Evolutionary conservation across 106 monocot genomes (phyloP), one percentile per base, ranked within the genome.

Genomic region (Ottelia alismoides): DNA sequence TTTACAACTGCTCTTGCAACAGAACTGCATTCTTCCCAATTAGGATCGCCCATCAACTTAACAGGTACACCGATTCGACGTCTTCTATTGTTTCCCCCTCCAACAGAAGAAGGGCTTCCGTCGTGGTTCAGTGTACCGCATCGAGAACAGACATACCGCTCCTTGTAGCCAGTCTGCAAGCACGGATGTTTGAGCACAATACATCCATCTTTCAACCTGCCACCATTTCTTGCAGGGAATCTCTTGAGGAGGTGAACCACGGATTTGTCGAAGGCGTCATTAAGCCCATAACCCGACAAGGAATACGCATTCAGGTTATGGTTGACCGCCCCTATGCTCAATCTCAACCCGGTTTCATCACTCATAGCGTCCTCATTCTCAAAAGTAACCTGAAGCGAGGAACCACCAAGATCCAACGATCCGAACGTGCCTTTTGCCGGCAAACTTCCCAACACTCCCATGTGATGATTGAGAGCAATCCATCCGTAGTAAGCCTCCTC

Each of bases 401-500:
- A 96, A 51, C 94, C 94, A 32, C 94, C 94, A 11, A 96, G 46
- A 79, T 96, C 94, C 50, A 96, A 81, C 30, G 88, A 69, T 53
- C 94, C 94, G 67, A 71, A 77, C 3, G 88, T 88, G 49, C 26
- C 55, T 67, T 66, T 88, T 25, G 58, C 5, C 19, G 69, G 63
- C 28, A 45, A 60, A 24, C 73, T 68, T 49, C 74, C 84, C 22
- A 94, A 30, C 59, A 78, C 64, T 23, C 78, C 81, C 71, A 69
- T 78, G 21, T 71, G 75, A 57, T 94, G 74, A 47, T 94, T 94
- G 28, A 94, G 69, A 65, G 88, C 94, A 61, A 94, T 74, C 94
- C 94, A 94, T 60, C 94, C 94, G 66, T 81, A 94, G 57, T 76
- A 88, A 25, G 88, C 94, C 69, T 94, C 88, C 58, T 94, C 94